Conservation (phyloP, 352 stramenopile genomes). For the Phytophthora parvispora region DNA sequence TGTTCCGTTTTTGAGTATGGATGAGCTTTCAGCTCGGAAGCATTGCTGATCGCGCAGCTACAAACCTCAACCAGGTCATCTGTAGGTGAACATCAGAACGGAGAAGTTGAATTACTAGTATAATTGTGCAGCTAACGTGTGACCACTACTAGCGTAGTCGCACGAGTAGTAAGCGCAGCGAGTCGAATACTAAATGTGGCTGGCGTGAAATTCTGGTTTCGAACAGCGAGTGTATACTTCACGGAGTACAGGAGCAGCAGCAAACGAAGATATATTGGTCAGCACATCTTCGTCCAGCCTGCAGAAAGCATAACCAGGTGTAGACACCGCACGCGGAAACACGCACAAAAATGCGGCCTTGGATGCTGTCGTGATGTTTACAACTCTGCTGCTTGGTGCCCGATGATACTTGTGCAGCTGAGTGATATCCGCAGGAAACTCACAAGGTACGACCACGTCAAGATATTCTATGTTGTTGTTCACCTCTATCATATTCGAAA, state of each 20-base stretch:
- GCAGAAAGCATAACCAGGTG: too few relatives aligned
- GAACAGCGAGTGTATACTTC: not conserved
- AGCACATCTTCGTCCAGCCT: not conserved
- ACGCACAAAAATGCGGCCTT: not conserved
- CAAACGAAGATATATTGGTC: conserved; percentile 2
- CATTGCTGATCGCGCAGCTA: too few relatives aligned
- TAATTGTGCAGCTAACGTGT: too few relatives aligned
- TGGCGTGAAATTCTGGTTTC: not conserved
- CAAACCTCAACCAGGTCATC: too few relatives aligned
- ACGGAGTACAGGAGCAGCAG: not conserved
- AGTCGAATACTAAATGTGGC: too few relatives aligned
- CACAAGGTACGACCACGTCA: not conserved
- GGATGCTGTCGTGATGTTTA: not conserved
- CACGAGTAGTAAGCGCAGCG: too few relatives aligned
- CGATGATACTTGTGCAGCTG: not conserved
- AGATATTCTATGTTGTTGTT: not conserved
- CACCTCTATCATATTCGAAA: not conserved
- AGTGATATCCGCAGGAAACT: not conserved
- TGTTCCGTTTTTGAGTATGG: too few relatives aligned
- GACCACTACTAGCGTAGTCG: too few relatives aligned
- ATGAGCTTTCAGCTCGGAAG: too few relatives aligned
- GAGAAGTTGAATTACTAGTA: too few relatives aligned
- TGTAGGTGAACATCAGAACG: too few relatives aligned
- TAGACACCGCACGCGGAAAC: too few relatives aligned
- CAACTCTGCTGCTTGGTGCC: not conserved